Evolutionary conservation across 2,329 filamentous ascomycete species (phyloP).

Genomic region (Lecanicillium sp.): DNA sequence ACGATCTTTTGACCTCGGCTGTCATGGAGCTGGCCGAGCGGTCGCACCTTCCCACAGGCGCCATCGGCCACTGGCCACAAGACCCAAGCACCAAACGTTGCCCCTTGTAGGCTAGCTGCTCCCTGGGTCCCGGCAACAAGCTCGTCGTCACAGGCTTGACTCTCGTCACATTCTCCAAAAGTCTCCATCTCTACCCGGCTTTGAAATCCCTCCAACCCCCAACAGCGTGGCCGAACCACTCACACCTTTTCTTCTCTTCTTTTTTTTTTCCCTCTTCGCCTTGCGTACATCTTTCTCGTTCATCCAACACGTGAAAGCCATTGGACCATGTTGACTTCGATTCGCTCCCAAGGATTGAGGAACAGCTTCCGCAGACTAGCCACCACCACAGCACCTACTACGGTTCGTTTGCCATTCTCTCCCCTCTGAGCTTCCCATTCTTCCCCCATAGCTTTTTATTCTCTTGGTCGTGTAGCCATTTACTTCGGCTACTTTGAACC

Average conservation of each 20-base stretch:
- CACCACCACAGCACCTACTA: slow-evolving; percentile 13
- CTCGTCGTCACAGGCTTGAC: slow-evolving; percentile 11
- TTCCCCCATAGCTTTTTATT: no score
- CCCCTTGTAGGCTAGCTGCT: not conserved
- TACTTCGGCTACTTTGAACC: no score
- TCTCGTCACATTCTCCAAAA: no score
- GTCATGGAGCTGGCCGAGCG: slow-evolving; percentile 11
- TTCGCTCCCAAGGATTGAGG: slow-evolving; percentile 28
- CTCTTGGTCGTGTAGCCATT: no score
- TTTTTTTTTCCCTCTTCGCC: not conserved
- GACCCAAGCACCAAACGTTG: not conserved
- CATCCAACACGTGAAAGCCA: slow-evolving; percentile 13
- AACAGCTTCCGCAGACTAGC: slow-evolving; percentile 28
- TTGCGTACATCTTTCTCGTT: slow-evolving; percentile 11
- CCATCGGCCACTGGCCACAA: not conserved
- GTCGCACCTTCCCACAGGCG: not conserved
- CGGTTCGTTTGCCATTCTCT: no score
- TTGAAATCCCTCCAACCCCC: slow-evolving; percentile 8
- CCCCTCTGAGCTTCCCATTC: no score
- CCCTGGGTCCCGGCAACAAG: not conserved
- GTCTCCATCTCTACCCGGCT: no score
- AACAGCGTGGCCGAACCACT: not conserved
- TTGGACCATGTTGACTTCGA: slow-evolving; percentile 31
- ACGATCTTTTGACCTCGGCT: slow-evolving; percentile 9
- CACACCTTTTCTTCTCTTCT: not conserved